Evolutionary conservation across 139 green algal species (phyloP), one percentile per base, ranked within the genome.

Genomic region (Tetraselmis striata): DNA sequence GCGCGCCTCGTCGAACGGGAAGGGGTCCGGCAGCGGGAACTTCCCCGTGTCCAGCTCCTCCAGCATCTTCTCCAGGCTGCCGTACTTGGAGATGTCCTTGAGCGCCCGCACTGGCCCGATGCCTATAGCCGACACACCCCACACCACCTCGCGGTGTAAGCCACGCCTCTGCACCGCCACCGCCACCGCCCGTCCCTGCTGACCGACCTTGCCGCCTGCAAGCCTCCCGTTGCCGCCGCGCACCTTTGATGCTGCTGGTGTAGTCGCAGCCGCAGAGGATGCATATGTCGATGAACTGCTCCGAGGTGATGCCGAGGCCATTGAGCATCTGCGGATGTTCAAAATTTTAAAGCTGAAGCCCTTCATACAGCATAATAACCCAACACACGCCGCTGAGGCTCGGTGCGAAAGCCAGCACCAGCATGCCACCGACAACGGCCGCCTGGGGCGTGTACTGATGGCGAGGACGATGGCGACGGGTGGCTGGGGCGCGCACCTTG

Each of bases 211-310:
- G n/a, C n/a, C n/a, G n/a, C n/a, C n/a, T n/a, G n/a, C n/a, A n/a
- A n/a, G n/a, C n/a, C n/a, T n/a, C n/a, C n/a, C n/a, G n/a, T n/a
- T n/a, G n/a, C n/a, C n/a, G n/a, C n/a, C n/a, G n/a, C n/a, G n/a
- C n/a, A n/a, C n/a, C 45, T 32, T 78, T 81, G 85, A 99, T 98
- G 80, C 88, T 95, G 77, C 88, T 86, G 59, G 85, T 92, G 84
- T 99, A 99, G 85, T 99, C 97, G 86, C 97, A 99, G 32, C 97
- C 97, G 85, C 93, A 98, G 58, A 99, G 87, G 82, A 99, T 99
- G 92, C 97, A 99, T n/a, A 99, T 74, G 85, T 99, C 97, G 23
- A 99, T 92, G 82, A 99, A 99, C 87, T 98, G 87, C 0, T 97
- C 90, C n/a, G 84, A 75, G 18, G 78, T 91, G 26, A 97, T 23